Conservation (phyloP, 2,329 filamentous ascomycete species). For the Colletotrichum chlorophyti region DNA sequence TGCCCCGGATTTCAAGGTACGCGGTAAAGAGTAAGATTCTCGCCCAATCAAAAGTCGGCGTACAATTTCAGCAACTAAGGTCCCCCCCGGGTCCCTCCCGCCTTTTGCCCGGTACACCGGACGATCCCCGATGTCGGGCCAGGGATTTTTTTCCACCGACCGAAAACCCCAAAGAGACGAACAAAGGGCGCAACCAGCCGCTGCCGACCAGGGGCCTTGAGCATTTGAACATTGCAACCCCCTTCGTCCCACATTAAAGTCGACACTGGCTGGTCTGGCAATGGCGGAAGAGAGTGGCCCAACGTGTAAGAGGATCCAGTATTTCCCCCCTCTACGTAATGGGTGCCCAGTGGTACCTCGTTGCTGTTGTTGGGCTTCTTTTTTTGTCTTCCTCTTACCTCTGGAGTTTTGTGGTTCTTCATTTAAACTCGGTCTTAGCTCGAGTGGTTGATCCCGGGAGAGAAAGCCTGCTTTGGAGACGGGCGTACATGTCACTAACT, state of each 20-base stretch:
- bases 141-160: conserved; percentile 21
- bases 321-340: conserved; percentile 22
- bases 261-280: conserved; percentile 25
- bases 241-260: conserved; percentile 23
- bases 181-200: conserved; percentile 22
- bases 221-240: conserved; percentile 5
- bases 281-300: conserved; percentile 28
- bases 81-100: conserved; percentile 18
- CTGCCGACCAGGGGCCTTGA: conserved; percentile 23
- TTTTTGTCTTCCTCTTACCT: too few species aligned
- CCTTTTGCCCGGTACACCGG: conserved; percentile 4
- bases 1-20: conserved; percentile 24
- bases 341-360: too few species aligned
- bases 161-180: neutral
- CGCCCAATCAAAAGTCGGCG: conserved; percentile 6
- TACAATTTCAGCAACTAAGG: neutral
- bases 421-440: neutral
- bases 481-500: conserved; percentile 27
- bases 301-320: conserved; percentile 30
- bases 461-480: too few species aligned
- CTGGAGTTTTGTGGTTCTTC: neutral
- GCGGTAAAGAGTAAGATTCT: neutral
- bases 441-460: too few species aligned
- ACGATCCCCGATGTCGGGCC: conserved; percentile 29
- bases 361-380: neutral